Evolutionary conservation across 75 land plant genomes (phyloP), one percentile per base, ranked within the genome.

Genomic region (Chamaecyparis obtusa): DNA sequence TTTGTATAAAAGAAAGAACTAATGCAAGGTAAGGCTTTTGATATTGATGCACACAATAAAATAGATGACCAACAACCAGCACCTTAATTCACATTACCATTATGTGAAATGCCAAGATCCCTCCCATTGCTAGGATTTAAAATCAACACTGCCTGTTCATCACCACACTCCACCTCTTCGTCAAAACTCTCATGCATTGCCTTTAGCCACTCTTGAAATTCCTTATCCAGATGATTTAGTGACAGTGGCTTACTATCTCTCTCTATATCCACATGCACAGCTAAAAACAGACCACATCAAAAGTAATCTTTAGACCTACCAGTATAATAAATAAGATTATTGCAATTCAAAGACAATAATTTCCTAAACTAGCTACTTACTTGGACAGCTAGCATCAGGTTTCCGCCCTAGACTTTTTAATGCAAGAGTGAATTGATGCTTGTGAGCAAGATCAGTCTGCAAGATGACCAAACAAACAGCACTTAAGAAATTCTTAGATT

Each of bases 171-270:
- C 15, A 89, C 91, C 89, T 93, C 95, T 84, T 92, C 91, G 88
- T 95, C 97, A 86, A 87, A 95, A 30, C 19, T 46, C 19, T 91
- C 92, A 86, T 94, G 95, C 90, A 93, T 91, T 5, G 90, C 72
- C 16, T 79, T 83, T 11, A 95, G 44, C 97, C 97, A 95, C 5
- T 92, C 91, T n/a, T 88, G 88, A 89, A 92, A 95, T 9, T 90
- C 91, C 44, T 88, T 89, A 27, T 93, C 92, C 35, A 95, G 84
- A 37, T 91, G 92, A 16, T 60, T 55, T 5, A 76, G 87, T 35
- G 72, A 87, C 51, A 94, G 13, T 7, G 24, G 1, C n/a, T 75
- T 91, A 30, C 91, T 92, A 71, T 86, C 89, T 86, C 89, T 87
- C 74, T 55, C 83, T 37, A 95, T 90, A 71, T 91, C 87, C 76